Conservation (phyloP, 148 eudicot species). For the Nyssa sinensis region DNA sequence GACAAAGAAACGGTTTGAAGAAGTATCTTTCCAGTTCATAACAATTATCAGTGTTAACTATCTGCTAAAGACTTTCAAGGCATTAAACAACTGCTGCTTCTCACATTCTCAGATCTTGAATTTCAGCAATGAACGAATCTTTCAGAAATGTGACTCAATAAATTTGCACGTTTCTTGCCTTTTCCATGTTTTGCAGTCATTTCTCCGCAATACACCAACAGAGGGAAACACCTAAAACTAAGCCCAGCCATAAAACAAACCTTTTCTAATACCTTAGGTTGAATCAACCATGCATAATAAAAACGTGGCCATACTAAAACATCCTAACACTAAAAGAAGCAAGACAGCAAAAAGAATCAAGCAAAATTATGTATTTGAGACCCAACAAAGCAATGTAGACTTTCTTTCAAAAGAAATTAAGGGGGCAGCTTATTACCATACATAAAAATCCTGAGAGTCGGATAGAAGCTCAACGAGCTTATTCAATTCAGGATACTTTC, state of each 20-base stretch:
- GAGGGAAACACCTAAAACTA: background rate
- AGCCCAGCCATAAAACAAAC: background rate
- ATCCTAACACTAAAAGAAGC: background rate
- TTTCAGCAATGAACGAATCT: background rate
- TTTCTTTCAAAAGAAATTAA: background rate
- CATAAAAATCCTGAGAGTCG: constrained; percentile 53
- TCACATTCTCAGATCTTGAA: background rate
- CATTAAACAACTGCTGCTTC: background rate
- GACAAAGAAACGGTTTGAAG: background rate
- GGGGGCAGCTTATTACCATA: constrained; percentile 46
- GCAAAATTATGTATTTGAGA: background rate
- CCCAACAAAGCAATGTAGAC: background rate
- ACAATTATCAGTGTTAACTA: background rate
- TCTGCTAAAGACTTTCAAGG: background rate
- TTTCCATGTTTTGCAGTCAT: background rate
- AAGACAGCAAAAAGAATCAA: background rate
- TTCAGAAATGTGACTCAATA: too few species aligned
- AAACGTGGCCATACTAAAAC: background rate
- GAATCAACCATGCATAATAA: background rate
- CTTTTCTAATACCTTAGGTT: background rate
- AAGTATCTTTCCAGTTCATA: background rate
- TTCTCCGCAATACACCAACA: background rate
- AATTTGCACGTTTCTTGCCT: background rate
- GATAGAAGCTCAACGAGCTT: constrained; percentile 52
- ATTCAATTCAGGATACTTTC: constrained; percentile 58